Percentiles rank a stretch among this genome's conserved stretches.
Conservation (phyloP, 148 eudicot genomes). For the Heliosperma pusillum region DNA sequence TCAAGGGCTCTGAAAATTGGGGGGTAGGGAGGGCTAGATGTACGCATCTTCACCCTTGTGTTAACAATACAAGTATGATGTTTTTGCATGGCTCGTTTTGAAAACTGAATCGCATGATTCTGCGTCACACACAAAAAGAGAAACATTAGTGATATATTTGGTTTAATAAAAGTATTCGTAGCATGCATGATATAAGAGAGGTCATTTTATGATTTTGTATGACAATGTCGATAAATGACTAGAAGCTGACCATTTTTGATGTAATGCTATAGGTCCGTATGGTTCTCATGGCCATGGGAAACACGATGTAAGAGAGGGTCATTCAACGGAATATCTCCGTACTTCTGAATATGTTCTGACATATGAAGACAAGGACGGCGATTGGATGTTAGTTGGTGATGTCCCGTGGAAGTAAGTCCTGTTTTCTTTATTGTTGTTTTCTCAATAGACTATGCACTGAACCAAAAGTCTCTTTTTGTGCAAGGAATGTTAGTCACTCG, state of each 20-base stretch:
- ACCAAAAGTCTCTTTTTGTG: background rate
- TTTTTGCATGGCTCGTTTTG: too few relatives aligned
- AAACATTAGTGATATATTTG: too few relatives aligned
- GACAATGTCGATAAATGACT: background rate
- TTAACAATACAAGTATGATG: background rate
- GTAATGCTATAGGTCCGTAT: conserved; percentile 26
- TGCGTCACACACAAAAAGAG: too few relatives aligned
- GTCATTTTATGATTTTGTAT: too few relatives aligned
- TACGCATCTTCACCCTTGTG: too few relatives aligned
- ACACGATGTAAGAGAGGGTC: conserved; percentile 21
- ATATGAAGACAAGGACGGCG: conserved; percentile 38
- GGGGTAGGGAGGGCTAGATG: too few relatives aligned
- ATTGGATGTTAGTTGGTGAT: conserved; percentile 41
- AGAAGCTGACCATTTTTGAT: conserved; percentile 13
- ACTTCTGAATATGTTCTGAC: conserved; percentile 34
- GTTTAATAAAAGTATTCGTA: too few relatives aligned
- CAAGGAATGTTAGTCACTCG: conserved; percentile 4
- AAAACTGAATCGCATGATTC: too few relatives aligned
- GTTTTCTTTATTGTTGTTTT: conserved; percentile 12
- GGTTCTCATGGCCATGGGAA: conserved; percentile 24
- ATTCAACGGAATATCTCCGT: conserved; percentile 26
- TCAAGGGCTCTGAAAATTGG: too few relatives aligned
- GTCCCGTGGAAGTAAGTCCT: conserved; percentile 38
- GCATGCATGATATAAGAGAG: too few relatives aligned
- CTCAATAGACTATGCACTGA: conserved; percentile 27